phyloP scores from a whole-genome alignment of 257 asterid genomes.

The Striga asiatica region DNA sequence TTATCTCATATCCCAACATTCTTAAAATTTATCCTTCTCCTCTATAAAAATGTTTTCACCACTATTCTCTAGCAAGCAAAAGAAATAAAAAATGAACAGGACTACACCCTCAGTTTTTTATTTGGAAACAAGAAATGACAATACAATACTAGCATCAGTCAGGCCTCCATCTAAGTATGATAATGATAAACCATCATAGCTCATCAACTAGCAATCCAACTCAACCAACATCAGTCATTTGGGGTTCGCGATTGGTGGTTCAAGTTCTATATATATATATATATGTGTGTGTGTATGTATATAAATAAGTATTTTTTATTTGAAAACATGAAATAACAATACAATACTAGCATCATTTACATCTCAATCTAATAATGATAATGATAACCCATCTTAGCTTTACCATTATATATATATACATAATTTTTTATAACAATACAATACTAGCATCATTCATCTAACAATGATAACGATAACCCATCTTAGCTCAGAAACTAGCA shows the following conservation, averaged over 20 bases:
- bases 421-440: background rate
- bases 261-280: no score
- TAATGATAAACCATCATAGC: background rate
- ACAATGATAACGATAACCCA: background rate
- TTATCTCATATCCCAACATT: no score
- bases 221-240: background rate
- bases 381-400: background rate
- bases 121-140: background rate
- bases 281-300: no score
- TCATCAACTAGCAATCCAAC: background rate
- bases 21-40: no score
- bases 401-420: no score
- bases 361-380: background rate
- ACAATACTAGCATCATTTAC: background rate
- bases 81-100: no score
- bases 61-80: no score
- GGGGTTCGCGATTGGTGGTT: background rate
- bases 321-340: background rate
- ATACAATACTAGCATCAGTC: background rate
- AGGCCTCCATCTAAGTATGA: background rate
- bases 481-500: slow-evolving; percentile 1
- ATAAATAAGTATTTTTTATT: no score
- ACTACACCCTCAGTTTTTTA: slow-evolving; percentile 9
- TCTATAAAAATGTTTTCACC: no score
- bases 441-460: background rate